Percentiles rank a stretch among this genome's conserved stretches.
These are phyloP conservation scores for Paramecium octaurelia DNA, from an alignment of 73 alveolate species.

Conservation along the genomic window DNA sequence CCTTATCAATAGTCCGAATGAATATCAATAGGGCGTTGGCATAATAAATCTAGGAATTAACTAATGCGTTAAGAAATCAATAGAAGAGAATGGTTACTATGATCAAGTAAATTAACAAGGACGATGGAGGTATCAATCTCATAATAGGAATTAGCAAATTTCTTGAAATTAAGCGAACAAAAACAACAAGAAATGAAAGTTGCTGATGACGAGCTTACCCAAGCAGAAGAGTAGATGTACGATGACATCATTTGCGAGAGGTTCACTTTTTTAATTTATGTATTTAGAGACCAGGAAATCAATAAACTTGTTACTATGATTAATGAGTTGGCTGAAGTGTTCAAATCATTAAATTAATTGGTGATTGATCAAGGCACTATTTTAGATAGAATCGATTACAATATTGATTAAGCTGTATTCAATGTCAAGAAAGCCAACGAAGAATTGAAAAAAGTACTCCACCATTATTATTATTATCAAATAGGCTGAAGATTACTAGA, in stretches of 20 bases:
- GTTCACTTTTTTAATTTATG: not conserved
- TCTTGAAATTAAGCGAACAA: not conserved
- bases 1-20: not conserved
- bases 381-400: conserved; percentile 49
- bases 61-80: conserved; percentile 34
- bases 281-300: conserved; percentile 30
- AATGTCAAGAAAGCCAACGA: conserved; percentile 12
- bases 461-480: not conserved
- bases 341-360: conserved; percentile 35
- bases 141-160: not conserved
- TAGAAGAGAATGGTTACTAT: conserved; percentile 40
- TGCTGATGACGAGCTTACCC: conserved; percentile 21
- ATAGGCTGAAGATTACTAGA: conserved; percentile 45
- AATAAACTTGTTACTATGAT: conserved; percentile 30
- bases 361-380: conserved; percentile 44
- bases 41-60: not conserved
- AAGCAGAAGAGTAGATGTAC: conserved; percentile 31
- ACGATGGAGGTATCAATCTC: conserved; percentile 11
- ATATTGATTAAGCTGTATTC: not conserved
- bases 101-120: not conserved
- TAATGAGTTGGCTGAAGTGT: conserved; percentile 48
- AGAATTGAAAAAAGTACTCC: not conserved
- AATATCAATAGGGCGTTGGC: conserved; percentile 40
- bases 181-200: conserved; percentile 27
- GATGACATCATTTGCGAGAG: conserved; percentile 7